Base-by-base conservation (phyloP, 176 grass and related monocot genomes). In the Saccharum officinarum region DNA sequence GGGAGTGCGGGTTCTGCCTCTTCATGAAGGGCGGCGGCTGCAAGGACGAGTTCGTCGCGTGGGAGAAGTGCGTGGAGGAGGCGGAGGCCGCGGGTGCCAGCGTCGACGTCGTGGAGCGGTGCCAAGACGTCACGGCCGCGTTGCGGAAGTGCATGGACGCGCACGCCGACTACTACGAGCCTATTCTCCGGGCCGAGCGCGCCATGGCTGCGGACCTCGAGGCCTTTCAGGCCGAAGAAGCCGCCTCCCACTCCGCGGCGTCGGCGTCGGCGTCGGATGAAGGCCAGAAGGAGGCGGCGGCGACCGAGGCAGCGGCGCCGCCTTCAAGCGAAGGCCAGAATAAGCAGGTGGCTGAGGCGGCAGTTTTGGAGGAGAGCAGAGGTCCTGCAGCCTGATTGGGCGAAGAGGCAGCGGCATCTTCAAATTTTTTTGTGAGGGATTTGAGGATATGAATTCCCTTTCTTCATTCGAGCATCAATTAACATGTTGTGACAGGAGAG, bases 11-110 rank as follows among this genome's bases (percentile, higher is more conserved):
- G 10, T 99, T 99, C 75, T 99, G 97, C 88, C 59, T 94, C 11
- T 99, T 87, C 84, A 99, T 99, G 97, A 99, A 99, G 85, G 92
- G 88, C 63, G 94, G 94, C n/a, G 94, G 97, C 17, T 99, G 97
- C 92, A 92, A 94, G 88, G 92, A 92, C 7, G 82, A 77, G 79
- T 99, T 99, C 68, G 69, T 90, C 8, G 92, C 71, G 31, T 99
- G 97, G 97, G 97, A 99, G 97, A 88, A 99, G 65, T 99, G 97
- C 78, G 76, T 99, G 22, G 86, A 99, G 83, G 88, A 59, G 12
- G 86, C 92, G 8, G 92, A 99, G 78, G 76, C 77, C 23, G 83
- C 66, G 2, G 16, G n/a, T 3, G 23, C 22, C 10, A 86, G 81
- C 71, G 78, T 73, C 46, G 85, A 99, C 89, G 37, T 96, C 23